Conservation (phyloP, 805 yeast genomes). For the Naumovozyma castellii region DNA sequence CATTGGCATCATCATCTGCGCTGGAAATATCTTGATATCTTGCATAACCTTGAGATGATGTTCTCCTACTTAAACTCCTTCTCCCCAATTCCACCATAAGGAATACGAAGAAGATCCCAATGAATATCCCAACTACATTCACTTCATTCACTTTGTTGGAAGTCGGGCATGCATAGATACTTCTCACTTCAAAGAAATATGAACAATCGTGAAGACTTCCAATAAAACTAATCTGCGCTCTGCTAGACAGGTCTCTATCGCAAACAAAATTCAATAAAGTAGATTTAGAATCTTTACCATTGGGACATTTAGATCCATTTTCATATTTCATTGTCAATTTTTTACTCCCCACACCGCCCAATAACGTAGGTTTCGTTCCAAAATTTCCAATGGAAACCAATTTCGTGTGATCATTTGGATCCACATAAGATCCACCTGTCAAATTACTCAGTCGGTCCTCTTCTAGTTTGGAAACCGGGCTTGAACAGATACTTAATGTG, state of each 20-base stretch:
- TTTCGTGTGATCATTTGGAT: slow-evolving; percentile 12
- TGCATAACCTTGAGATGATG: slow-evolving; percentile 8
- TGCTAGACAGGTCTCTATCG: slow-evolving; percentile 60
- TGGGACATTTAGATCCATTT: slow-evolving; percentile 55
- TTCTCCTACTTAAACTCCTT: slow-evolving; percentile 25
- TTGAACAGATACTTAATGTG: slow-evolving; percentile 61
- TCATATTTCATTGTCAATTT: slow-evolving; percentile 61
- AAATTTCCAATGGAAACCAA: slow-evolving; percentile 51
- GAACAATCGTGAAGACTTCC: slow-evolving; percentile 71
- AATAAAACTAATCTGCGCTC: slow-evolving; percentile 58
- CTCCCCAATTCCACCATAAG: slow-evolving; percentile 32
- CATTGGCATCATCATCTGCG: no score
- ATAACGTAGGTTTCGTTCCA: slow-evolving; percentile 50
- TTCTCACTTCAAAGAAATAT: slow-evolving; percentile 74
- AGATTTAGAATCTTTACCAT: slow-evolving; percentile 48
- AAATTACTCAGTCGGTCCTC: slow-evolving; percentile 21
- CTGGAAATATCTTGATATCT: slow-evolving; percentile 8
- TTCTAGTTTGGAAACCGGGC: slow-evolving; percentile 33
- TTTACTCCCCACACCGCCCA: slow-evolving; percentile 40
- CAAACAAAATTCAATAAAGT: slow-evolving; percentile 66
- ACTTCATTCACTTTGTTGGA: slow-evolving; percentile 55
- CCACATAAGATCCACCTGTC: slow-evolving; percentile 50
- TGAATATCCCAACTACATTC: slow-evolving; percentile 56
- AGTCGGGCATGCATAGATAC: slow-evolving; percentile 81
- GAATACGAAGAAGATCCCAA: slow-evolving; percentile 39